Evolutionary conservation across 441 rosid genomes (phyloP).

Genomic region (Aleurites moluccanus): DNA sequence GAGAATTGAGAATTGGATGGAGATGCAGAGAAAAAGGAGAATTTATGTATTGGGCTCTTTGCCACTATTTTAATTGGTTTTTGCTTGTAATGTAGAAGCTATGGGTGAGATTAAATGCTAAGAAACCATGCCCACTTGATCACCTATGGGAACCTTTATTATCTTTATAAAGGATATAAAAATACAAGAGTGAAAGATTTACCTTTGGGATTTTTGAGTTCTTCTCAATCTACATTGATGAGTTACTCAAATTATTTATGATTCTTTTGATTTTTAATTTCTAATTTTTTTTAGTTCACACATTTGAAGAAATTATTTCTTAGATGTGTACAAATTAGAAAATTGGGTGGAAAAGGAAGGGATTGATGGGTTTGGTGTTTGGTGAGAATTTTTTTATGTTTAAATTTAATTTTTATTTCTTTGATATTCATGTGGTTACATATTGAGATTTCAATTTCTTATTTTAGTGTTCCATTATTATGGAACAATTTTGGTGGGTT

Average conservation of each 20-base stretch:
- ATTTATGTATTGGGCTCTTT: constrained; percentile 87
- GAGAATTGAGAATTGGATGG: constrained; percentile 85
- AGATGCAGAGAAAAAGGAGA: constrained; percentile 63
- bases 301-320: constrained; percentile 51
- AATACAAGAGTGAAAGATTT: constrained; percentile 26
- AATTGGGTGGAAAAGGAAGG: constrained; percentile 13
- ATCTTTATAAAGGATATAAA: constrained; percentile 42
- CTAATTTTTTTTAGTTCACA: constrained; percentile 17
- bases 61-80: constrained; percentile 83
- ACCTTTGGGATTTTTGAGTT: constrained; percentile 28
- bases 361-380: constrained; percentile 14
- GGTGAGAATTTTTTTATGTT: constrained; percentile 4
- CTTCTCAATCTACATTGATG: constrained; percentile 34
- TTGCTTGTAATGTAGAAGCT: constrained; percentile 72
- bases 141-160: constrained; percentile 80
- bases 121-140: constrained; percentile 75
- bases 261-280: constrained; percentile 21
- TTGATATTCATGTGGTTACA: constrained; percentile 7
- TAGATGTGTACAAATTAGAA: constrained; percentile 48
- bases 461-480: constrained; percentile 18
- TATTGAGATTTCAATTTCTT: constrained; percentile 16
- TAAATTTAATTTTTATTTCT: constrained; percentile 1
- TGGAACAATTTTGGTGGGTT: constrained; percentile 46
- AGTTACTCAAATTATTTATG: constrained; percentile 51
- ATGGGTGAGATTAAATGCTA: constrained; percentile 80